Conservation (phyloP, 768 basidiomycete genomes). For the Mycena galopus region DNA sequence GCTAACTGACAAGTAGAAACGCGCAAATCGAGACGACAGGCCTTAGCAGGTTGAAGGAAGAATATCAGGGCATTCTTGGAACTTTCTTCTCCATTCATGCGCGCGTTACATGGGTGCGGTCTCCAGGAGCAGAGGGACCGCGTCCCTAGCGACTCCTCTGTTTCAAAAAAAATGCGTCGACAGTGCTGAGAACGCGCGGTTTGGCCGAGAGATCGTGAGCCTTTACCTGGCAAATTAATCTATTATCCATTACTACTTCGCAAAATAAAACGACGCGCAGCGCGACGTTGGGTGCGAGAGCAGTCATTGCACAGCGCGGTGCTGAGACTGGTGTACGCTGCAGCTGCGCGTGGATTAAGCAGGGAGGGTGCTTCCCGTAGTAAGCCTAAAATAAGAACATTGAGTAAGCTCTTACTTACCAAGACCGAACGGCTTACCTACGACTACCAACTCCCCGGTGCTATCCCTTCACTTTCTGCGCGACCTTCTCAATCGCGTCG, state of each 20-base stretch:
- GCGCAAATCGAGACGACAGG: too few species aligned
- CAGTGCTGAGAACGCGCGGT: too few species aligned
- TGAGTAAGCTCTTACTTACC: background rate
- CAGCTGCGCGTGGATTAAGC: background rate
- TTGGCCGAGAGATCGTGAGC: background rate
- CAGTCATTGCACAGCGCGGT: background rate
- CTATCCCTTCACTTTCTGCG: conserved; percentile 41
- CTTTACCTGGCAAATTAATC: background rate
- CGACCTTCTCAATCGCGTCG: conserved; percentile 68
- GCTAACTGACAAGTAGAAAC: too few species aligned
- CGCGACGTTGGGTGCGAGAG: background rate
- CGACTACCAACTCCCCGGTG: background rate
- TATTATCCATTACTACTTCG: background rate
- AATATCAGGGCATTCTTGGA: too few species aligned
- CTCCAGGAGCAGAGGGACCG: too few species aligned
- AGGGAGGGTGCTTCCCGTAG: background rate
- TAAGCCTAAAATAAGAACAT: background rate
- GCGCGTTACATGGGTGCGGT: too few species aligned
- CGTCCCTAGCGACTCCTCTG: too few species aligned
- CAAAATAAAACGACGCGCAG: background rate
- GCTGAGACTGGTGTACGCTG: background rate
- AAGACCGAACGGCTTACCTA: too few species aligned
- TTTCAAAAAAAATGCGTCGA: too few species aligned
- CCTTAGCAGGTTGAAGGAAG: too few species aligned
- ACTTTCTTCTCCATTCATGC: too few species aligned